Conservation (phyloP, 495 filamentous ascomycete genomes). For the Parachaetomium inaequale region DNA sequence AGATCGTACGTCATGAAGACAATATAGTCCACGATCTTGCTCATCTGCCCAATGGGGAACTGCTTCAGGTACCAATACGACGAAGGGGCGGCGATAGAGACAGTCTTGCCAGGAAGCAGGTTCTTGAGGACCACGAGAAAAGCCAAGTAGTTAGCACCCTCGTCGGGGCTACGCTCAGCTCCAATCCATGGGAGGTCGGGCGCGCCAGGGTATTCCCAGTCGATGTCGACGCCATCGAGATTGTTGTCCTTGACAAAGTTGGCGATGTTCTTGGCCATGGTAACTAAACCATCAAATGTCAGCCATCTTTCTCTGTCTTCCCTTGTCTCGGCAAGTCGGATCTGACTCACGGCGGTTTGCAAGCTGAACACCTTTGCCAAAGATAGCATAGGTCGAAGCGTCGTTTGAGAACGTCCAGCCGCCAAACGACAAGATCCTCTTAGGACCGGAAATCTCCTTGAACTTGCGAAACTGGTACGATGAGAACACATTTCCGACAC, state of each 20-base stretch:
- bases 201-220: constrained; percentile 40
- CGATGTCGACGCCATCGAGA: constrained; percentile 34
- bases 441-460: constrained; percentile 19
- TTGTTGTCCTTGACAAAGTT: constrained; percentile 28
- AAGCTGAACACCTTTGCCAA: constrained; percentile 25
- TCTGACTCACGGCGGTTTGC: constrained; percentile 26
- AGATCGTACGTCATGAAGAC: constrained; percentile 36
- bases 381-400: constrained; percentile 24
- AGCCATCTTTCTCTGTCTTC: too few species aligned
- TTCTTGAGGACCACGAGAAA: background rate
- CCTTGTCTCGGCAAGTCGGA: too few species aligned
- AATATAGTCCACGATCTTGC: constrained; percentile 29
- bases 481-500: constrained; percentile 9
- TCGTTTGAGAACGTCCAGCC: constrained; percentile 32
- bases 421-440: constrained; percentile 34
- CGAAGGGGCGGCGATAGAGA: constrained; percentile 29
- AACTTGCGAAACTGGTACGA: constrained; percentile 21
- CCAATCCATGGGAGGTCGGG: constrained; percentile 22
- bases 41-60: constrained; percentile 31
- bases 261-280: constrained; percentile 24
- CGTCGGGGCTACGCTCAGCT: background rate
- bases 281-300: too few species aligned
- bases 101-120: background rate
- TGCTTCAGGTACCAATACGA: constrained; percentile 32
- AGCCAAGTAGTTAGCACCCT: constrained; percentile 17